Evolutionary conservation across 176 grass and related monocot species (phyloP).

Genomic region (Leersia perrieri): DNA sequence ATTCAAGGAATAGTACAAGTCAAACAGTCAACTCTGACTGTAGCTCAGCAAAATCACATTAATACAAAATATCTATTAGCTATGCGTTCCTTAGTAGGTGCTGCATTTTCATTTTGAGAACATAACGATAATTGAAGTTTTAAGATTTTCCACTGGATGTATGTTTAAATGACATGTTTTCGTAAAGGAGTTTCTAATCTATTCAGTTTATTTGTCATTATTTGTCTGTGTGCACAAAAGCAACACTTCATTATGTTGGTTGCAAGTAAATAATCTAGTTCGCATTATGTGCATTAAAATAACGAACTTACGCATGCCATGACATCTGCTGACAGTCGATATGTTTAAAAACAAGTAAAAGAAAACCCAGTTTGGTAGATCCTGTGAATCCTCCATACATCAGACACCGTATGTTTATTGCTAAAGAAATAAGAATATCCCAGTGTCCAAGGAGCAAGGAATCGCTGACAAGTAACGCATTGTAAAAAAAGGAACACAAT

Average conservation of each 20-base stretch:
- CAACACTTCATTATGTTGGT: neutral
- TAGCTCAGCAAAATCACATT: neutral
- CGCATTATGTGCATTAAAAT: neutral
- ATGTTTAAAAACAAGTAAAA: neutral
- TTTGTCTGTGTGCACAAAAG: neutral
- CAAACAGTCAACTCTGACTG: neutral
- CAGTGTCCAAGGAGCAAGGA: neutral
- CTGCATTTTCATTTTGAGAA: neutral
- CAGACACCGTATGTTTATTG: neutral
- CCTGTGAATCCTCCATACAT: neutral
- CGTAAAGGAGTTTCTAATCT: neutral
- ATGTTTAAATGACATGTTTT: too few relatives aligned
- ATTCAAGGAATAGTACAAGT: neutral
- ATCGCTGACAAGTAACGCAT: neutral
- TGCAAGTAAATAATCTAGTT: neutral
- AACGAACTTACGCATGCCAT: neutral
- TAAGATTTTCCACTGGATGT: neutral
- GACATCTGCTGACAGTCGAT: neutral
- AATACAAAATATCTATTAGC: neutral
- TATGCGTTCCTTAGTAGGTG: neutral
- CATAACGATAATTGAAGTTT: neutral
- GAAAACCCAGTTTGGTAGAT: neutral
- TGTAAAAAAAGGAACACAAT: neutral
- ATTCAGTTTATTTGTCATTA: neutral
- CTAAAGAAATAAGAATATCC: slow-evolving; percentile 16